Percentiles rank a stretch among this genome's conserved stretches.
These are phyloP conservation scores for Russula emetica DNA, from an alignment of 768 basidiomycete species.

Conservation along the genomic window DNA sequence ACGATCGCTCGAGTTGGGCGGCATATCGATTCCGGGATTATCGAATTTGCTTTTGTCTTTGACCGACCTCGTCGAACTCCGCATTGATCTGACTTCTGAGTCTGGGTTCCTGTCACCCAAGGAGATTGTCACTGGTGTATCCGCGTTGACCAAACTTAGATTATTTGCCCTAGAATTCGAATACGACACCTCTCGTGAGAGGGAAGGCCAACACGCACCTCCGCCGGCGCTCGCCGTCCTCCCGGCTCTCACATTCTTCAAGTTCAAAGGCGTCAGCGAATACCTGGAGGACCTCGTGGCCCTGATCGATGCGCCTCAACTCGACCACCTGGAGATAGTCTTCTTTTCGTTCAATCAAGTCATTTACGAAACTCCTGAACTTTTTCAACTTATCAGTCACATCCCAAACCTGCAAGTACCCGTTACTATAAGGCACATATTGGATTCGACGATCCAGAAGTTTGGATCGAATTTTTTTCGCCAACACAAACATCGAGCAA, in stretches of 20 bases:
- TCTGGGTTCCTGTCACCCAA: background rate
- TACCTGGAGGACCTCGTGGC: background rate
- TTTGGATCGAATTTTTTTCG: background rate
- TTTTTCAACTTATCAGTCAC: background rate
- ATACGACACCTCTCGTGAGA: background rate
- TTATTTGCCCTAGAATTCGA: background rate
- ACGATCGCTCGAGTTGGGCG: background rate
- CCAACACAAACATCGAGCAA: background rate
- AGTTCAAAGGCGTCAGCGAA: background rate
- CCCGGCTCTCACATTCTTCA: background rate
- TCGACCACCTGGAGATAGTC: background rate
- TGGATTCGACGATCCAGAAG: background rate
- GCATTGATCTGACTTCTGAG: background rate
- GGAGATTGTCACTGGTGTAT: background rate
- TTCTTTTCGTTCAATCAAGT: background rate
- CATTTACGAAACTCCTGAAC: background rate
- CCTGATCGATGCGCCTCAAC: background rate
- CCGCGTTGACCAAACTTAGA: background rate
- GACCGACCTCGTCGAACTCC: background rate
- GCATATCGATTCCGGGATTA: slow-evolving; percentile 4
- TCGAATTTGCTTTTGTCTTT: background rate
- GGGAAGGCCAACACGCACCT: background rate
- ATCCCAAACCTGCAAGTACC: background rate
- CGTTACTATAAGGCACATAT: background rate
- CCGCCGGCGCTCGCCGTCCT: background rate